A percentile compares a stretch with the other conserved stretches of the same genome.
phyloP scores from a whole-genome alignment of 352 stramenopile species.

The Phytopythium delawarense region DNA sequence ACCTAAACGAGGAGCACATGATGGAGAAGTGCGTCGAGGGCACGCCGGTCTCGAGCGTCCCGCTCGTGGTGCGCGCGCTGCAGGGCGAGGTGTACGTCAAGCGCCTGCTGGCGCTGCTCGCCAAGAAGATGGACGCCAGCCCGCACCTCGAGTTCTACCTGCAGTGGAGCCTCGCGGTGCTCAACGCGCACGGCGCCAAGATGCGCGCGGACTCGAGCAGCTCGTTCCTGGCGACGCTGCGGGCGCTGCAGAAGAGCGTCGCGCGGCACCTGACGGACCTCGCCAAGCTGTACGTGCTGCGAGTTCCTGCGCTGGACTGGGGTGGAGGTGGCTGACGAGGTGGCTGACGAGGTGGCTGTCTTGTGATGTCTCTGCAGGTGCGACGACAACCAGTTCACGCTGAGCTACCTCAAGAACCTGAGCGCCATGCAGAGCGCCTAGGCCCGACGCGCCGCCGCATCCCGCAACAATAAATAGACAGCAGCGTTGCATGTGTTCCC shows the following conservation, averaged over 20 bases:
- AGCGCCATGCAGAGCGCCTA: slow-evolving; percentile 40
- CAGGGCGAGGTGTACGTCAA: slow-evolving; percentile 88
- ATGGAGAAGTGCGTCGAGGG: slow-evolving; percentile 91
- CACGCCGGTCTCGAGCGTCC: slow-evolving; percentile 87
- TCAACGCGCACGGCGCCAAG: slow-evolving; percentile 91
- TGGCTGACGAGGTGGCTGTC: background rate
- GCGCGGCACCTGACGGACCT: slow-evolving; percentile 80
- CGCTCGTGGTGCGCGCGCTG: slow-evolving; percentile 89
- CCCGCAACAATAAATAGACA: slow-evolving; percentile 47
- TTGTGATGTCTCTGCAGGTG: slow-evolving; percentile 37
- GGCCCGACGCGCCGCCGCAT: background rate
- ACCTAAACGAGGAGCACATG: slow-evolving; percentile 95
- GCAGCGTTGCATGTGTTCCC: slow-evolving; percentile 16
- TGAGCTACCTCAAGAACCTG: slow-evolving; percentile 79
- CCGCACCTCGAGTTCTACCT: slow-evolving; percentile 98
- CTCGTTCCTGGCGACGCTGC: slow-evolving; percentile 78
- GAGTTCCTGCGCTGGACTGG: background rate
- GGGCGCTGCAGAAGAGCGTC: slow-evolving; percentile 86
- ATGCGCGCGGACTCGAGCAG: slow-evolving; percentile 69
- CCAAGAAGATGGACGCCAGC: slow-evolving; percentile 89
- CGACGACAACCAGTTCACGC: slow-evolving; percentile 88
- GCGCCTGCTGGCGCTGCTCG: slow-evolving; percentile 90
- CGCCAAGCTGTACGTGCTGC: slow-evolving; percentile 72
- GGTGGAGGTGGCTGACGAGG: slow-evolving; percentile 3
- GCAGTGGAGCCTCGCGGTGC: slow-evolving; percentile 92